Conservation (phyloP, 2,329 filamentous ascomycete genomes). For the Teratosphaeria gauchensis region DNA sequence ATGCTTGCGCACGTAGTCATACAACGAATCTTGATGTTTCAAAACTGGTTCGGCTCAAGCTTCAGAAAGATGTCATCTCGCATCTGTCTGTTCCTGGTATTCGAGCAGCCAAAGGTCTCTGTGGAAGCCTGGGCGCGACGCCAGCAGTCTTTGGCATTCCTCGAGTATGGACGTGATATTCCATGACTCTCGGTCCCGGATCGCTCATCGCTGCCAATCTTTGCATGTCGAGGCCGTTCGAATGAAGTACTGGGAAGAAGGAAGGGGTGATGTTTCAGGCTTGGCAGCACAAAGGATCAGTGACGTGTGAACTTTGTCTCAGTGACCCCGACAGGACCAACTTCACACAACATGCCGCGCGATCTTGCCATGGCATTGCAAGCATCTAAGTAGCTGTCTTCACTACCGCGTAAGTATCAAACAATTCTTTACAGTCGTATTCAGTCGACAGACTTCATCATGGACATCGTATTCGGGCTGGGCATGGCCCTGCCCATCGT, state of each 20-base stretch:
- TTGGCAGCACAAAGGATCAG: background rate
- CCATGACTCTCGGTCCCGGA: too few relatives aligned
- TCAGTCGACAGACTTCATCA: slow-evolving; percentile 1
- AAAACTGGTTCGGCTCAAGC: background rate
- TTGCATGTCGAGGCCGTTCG: background rate
- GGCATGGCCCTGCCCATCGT: slow-evolving; percentile 25
- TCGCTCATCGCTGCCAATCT: too few relatives aligned
- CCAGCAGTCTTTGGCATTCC: background rate
- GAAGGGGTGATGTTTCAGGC: background rate
- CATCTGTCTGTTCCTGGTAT: background rate
- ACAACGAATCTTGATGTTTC: too few relatives aligned
- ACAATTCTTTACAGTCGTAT: background rate
- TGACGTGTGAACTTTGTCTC: background rate
- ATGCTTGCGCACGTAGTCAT: too few relatives aligned
- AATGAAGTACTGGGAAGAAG: background rate
- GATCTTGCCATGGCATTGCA: background rate
- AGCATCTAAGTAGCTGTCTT: background rate
- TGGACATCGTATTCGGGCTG: slow-evolving; percentile 27
- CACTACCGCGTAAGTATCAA: background rate
- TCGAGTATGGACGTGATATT: too few relatives aligned
- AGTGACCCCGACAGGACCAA: background rate
- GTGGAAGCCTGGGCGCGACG: background rate
- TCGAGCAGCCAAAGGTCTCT: background rate
- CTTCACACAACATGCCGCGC: background rate
- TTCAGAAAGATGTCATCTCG: background rate